phyloP scores from a whole-genome alignment of 306 rosid species.

The Pyrus communis region DNA sequence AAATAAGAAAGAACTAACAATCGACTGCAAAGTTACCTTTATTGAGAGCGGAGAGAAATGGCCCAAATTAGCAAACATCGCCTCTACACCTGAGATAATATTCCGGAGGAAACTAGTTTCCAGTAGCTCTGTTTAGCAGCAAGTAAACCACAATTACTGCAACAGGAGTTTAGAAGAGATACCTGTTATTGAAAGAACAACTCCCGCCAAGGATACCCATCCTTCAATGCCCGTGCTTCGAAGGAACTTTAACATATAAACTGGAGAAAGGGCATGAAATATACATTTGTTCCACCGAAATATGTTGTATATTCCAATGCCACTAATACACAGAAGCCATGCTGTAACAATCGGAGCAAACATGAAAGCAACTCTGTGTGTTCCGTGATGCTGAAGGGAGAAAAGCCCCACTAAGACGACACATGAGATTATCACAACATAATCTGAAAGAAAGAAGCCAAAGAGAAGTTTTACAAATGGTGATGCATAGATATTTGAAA shows the following conservation, averaged over 20 bases:
- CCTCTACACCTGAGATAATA: conserved; percentile 68
- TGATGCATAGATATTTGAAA: background rate
- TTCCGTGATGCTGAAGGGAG: conserved; percentile 74
- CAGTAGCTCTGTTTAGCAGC: conserved; percentile 9
- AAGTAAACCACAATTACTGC: conserved; percentile 16
- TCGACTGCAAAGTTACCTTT: conserved; percentile 40
- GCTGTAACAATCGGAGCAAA: conserved; percentile 62
- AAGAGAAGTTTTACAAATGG: conserved; percentile 10
- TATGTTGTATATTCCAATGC: conserved; percentile 59
- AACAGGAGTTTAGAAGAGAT: conserved; percentile 12
- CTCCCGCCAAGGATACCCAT: conserved; percentile 63
- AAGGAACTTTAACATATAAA: conserved; percentile 54
- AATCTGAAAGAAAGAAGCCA: conserved; percentile 38
- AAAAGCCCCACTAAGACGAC: conserved; percentile 61
- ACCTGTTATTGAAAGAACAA: conserved; percentile 71
- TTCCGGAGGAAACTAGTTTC: conserved; percentile 20
- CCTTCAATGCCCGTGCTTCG: conserved; percentile 45
- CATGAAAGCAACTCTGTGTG: conserved; percentile 66
- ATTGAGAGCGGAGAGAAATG: conserved; percentile 80
- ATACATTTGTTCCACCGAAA: conserved; percentile 52
- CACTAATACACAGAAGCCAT: conserved; percentile 60
- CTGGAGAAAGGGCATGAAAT: conserved; percentile 53
- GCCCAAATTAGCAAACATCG: conserved; percentile 84
- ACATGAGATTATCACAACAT: conserved; percentile 52
- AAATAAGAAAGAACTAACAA: conserved; percentile 2